phyloP scores from a whole-genome alignment of 192 early-diverging fungal species.

The Spinellus fusiger region DNA sequence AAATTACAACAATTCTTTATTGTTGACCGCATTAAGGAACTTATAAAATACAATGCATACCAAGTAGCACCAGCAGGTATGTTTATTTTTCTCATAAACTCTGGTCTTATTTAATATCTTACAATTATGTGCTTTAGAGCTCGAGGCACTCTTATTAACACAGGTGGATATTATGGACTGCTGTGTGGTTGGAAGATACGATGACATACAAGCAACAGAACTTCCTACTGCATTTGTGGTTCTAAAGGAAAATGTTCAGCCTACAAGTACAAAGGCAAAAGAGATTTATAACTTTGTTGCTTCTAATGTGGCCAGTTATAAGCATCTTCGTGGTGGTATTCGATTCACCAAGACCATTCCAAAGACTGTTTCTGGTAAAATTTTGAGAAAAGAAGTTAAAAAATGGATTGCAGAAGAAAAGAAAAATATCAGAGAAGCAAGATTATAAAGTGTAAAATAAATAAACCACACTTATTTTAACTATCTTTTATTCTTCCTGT shows the following conservation, averaged over 20 bases:
- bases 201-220: slow-evolving; percentile 64
- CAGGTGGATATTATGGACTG: slow-evolving; percentile 53
- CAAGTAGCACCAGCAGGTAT: slow-evolving; percentile 65
- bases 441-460: no score
- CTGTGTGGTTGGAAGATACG: slow-evolving; percentile 64
- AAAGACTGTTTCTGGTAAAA: slow-evolving; percentile 80
- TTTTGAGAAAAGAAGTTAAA: slow-evolving; percentile 70
- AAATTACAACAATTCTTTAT: slow-evolving; percentile 55
- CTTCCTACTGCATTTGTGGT: slow-evolving; percentile 79
- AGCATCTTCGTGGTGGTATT: slow-evolving; percentile 79
- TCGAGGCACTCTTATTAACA: slow-evolving; percentile 53
- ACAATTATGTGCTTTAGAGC: slow-evolving; percentile 42
- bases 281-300: slow-evolving; percentile 50
- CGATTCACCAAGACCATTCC: slow-evolving; percentile 65
- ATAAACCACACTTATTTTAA: no score
- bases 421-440: no score
- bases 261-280: slow-evolving; percentile 33
- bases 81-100: no score
- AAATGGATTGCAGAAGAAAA: slow-evolving; percentile 21
- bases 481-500: no score
- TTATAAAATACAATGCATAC: slow-evolving; percentile 78
- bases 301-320: slow-evolving; percentile 60
- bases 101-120: no score
- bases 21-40: slow-evolving; percentile 70
- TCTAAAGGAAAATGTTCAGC: slow-evolving; percentile 32